These are phyloP conservation scores for Lachancea mirantina DNA, from an alignment of 805 yeast species.

Conservation along the genomic window DNA sequence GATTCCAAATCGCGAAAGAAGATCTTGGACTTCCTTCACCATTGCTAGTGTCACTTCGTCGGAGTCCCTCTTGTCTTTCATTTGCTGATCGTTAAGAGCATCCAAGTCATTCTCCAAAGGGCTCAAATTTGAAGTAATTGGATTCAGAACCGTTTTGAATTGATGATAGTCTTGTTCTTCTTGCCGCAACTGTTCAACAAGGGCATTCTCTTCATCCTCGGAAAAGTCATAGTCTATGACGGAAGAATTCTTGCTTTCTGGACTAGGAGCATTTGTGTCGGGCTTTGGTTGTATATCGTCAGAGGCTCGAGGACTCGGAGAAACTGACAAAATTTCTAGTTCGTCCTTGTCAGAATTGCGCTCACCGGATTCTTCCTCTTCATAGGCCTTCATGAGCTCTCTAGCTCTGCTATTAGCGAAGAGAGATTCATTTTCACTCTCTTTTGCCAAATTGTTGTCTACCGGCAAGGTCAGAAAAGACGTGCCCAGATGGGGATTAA, in stretches of 20 bases:
- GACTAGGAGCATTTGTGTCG: no score
- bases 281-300: background rate
- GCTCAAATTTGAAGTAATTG: conserved; percentile 16
- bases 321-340: conserved; percentile 18
- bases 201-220: conserved; percentile 69
- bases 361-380: conserved; percentile 8
- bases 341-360: conserved; percentile 22
- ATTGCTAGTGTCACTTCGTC: conserved; percentile 84
- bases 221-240: conserved; percentile 57
- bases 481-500: conserved; percentile 16
- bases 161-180: conserved; percentile 70
- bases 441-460: conserved; percentile 16
- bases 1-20: conserved; percentile 80
- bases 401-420: no score
- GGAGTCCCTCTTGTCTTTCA: conserved; percentile 72
- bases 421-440: no score
- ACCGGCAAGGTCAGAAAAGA: conserved; percentile 15
- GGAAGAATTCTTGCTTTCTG: conserved; percentile 10
- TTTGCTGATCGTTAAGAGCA: conserved; percentile 46
- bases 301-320: background rate
- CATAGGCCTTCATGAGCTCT: conserved; percentile 14
- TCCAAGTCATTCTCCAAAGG: conserved; percentile 42
- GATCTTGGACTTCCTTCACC: conserved; percentile 86
- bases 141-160: conserved; percentile 43
- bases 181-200: conserved; percentile 51